A percentile compares a stretch with the other conserved stretches of the same genome.
These are phyloP conservation scores for Magnusiomyces ingens DNA, from an alignment of 1,139 yeast species.

Conservation along the genomic window DNA sequence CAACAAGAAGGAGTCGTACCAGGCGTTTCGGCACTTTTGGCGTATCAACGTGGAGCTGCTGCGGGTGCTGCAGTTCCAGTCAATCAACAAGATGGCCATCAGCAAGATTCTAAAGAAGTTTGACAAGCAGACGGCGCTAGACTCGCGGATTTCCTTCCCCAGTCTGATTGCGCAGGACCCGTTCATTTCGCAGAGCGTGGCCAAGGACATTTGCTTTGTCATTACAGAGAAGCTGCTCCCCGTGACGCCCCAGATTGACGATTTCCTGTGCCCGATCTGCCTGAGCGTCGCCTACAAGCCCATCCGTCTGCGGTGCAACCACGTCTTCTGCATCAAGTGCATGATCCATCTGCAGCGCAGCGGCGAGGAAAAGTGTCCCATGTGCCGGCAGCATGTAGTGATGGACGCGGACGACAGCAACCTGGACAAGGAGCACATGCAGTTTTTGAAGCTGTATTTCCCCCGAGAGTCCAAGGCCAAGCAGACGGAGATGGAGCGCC, in stretches of 20 bases:
- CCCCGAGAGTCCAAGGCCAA: constrained; percentile 63
- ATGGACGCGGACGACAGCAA: constrained; percentile 52
- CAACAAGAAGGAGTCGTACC: constrained; percentile 43
- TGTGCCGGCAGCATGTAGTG: constrained; percentile 55
- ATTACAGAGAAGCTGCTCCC: constrained; percentile 50
- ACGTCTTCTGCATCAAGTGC: constrained; percentile 66
- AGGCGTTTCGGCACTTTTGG: constrained; percentile 47
- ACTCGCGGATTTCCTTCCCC: constrained; percentile 32
- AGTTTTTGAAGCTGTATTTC: constrained; percentile 51
- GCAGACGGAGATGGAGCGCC: constrained; percentile 52
- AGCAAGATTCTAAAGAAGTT: constrained; percentile 65
- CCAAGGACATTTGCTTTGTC: constrained; percentile 49
- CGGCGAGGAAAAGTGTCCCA: constrained; percentile 55
- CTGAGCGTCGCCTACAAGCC: constrained; percentile 66
- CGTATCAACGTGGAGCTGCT: constrained; percentile 49
- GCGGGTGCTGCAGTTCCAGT: constrained; percentile 55
- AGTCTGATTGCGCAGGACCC: constrained; percentile 37
- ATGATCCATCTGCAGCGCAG: constrained; percentile 58
- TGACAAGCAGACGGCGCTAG: constrained; percentile 61
- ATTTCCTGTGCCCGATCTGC: constrained; percentile 68
- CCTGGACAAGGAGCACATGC: constrained; percentile 49
- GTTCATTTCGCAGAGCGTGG: constrained; percentile 44
- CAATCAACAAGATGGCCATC: constrained; percentile 56
- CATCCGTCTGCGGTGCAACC: constrained; percentile 54
- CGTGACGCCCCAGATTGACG: constrained; percentile 65